phyloP scores from a whole-genome alignment of 495 filamentous ascomycete genomes.

The Xylaria venustula region DNA sequence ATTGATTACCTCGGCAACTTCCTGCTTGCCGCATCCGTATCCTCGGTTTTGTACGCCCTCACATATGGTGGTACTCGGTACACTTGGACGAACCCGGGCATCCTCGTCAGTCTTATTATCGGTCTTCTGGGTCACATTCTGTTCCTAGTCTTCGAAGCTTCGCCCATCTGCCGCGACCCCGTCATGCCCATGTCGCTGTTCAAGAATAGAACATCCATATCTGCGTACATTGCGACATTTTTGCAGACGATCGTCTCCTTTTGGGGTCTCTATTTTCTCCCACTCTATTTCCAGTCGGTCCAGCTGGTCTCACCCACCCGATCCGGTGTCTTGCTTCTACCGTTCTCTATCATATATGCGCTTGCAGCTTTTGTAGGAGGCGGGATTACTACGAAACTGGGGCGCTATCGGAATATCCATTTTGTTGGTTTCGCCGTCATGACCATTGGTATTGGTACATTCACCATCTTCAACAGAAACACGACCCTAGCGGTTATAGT shows the following conservation, averaged over 20 bases:
- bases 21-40: constrained; percentile 29
- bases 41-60: constrained; percentile 33
- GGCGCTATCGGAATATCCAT: constrained; percentile 47
- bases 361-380: constrained; percentile 36
- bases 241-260: constrained; percentile 15
- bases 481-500: constrained; percentile 30
- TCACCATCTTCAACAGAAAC: constrained; percentile 29
- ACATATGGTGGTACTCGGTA: constrained; percentile 27
- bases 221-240: constrained; percentile 20
- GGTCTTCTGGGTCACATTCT: constrained; percentile 22
- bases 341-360: constrained; percentile 42
- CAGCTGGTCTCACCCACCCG: constrained; percentile 30
- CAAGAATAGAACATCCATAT: constrained; percentile 33
- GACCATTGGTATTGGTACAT: constrained; percentile 40
- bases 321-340: constrained; percentile 45
- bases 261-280: constrained; percentile 47
- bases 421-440: constrained; percentile 38
- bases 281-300: constrained; percentile 50
- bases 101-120: constrained; percentile 17
- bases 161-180: constrained; percentile 25
- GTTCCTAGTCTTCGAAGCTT: constrained; percentile 30
- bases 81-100: constrained; percentile 24
- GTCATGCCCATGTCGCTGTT: constrained; percentile 36
- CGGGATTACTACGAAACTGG: constrained; percentile 38
- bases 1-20: constrained; percentile 32